These are phyloP conservation scores for Bocquillonia castaneifolia DNA, from an alignment of 441 rosid species.

Conservation along the genomic window DNA sequence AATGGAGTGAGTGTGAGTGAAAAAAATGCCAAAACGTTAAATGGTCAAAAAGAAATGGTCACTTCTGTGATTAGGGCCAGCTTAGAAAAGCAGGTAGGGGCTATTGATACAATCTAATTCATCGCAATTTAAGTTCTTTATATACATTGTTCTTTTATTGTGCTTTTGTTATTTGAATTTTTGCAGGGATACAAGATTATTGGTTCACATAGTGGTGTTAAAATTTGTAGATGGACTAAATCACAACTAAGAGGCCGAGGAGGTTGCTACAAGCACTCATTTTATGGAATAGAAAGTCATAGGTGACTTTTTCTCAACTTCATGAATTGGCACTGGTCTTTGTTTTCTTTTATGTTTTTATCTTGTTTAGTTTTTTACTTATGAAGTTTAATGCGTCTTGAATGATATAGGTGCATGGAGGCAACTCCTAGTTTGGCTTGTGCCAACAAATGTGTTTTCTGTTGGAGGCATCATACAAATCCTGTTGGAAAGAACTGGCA, in stretches of 20 bases:
- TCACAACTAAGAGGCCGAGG: constrained; percentile 98
- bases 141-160: not conserved
- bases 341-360: not conserved
- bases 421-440: constrained; percentile 96
- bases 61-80: constrained; percentile 90
- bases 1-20: too few species aligned
- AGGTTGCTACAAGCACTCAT: constrained; percentile 97
- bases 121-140: not conserved
- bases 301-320: constrained; percentile 41
- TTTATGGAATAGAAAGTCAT: constrained; percentile 97
- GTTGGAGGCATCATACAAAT: constrained; percentile 98
- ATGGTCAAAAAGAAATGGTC: constrained; percentile 77
- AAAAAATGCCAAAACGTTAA: too few species aligned
- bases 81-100: constrained; percentile 77
- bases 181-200: constrained; percentile 91
- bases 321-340: not conserved
- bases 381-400: not conserved
- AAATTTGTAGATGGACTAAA: constrained; percentile 97
- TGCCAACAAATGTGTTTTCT: constrained; percentile 95
- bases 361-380: not conserved
- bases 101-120: not conserved
- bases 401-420: constrained; percentile 80
- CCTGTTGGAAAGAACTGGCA: constrained; percentile 98
- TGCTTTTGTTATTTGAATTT: constrained; percentile 22
- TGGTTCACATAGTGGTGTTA: constrained; percentile 95